A percentile compares a stretch with the other conserved stretches of the same genome.
Evolutionary conservation across 345 rosid genomes (phyloP).

Genomic region (Sonneratia alba): DNA sequence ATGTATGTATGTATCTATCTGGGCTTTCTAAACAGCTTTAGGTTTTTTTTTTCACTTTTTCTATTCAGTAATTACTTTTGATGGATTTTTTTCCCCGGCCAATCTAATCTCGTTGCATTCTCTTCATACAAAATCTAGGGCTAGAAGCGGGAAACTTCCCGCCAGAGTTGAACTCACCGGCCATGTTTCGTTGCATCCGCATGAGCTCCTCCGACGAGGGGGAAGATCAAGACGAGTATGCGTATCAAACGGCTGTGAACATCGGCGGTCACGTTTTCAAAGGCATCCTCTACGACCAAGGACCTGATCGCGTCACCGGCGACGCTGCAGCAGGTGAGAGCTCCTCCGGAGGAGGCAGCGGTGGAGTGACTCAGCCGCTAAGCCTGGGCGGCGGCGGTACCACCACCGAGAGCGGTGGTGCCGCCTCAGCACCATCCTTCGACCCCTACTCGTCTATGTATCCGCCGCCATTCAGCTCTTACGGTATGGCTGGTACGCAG

Average conservation of each 20-base stretch:
- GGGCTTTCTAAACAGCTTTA: no score
- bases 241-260: constrained; percentile 79
- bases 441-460: constrained; percentile 44
- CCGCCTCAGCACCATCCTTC: constrained; percentile 22
- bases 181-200: constrained; percentile 66
- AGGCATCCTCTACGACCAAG: constrained; percentile 88
- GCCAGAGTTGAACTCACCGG: constrained; percentile 52
- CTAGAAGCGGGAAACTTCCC: constrained; percentile 67
- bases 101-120: background rate
- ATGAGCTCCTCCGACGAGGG: constrained; percentile 54
- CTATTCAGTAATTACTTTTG: no score
- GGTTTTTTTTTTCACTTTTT: no score
- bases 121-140: constrained; percentile 32
- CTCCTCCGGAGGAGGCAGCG: constrained; percentile 44
- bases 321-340: constrained; percentile 37
- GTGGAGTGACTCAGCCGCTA: constrained; percentile 18
- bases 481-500: constrained; percentile 58
- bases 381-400: constrained; percentile 11
- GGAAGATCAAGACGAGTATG: constrained; percentile 52
- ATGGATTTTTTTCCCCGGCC: no score
- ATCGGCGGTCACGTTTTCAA: constrained; percentile 87
- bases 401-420: constrained; percentile 6
- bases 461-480: constrained; percentile 41
- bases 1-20: no score
- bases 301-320: constrained; percentile 36